Evolutionary conservation across 2,329 filamentous ascomycete genomes (phyloP), one percentile per base, ranked within the genome.

Genomic region (Sarocladiaceae sp.): DNA sequence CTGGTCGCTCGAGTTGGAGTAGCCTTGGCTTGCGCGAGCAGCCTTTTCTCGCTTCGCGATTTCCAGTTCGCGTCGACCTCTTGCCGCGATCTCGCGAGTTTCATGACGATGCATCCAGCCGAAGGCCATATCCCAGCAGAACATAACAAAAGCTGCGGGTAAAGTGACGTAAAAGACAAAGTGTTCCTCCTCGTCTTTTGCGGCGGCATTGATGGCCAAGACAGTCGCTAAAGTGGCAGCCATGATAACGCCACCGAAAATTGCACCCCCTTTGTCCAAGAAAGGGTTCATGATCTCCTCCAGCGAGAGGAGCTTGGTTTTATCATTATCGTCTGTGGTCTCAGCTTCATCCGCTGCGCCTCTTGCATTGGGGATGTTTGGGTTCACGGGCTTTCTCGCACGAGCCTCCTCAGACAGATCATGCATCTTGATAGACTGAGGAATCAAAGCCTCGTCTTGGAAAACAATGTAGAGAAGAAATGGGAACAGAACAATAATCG

Each of bases 211-310:
- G 25, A 89, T 62, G 0, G 76, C 80, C 2, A 90, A 69, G 0
- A 90, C 71, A 0, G 84, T 83, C 53, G 88, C 70, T 23, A 90
- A 74, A 0, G 86, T 87, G 0, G 73, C 74, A 2, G 83, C 76
- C 84, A 90, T 89, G 52, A 90, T 72, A 4, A 81, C 56, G 0
- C 76, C 81, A 1, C 85, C 86, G 52, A 88, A 84, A 0, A 72
- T 70, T 0, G 87, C 87, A 8, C 86, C 81, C 2, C 72, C 69
- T 56, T 82, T 86, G 61, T 90, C 86, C 0, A 90, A 65, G 53
- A 86, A 90, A 0, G 87, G 87, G 56, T 90, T 88, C 78, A 90
- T 80, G 59, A 90, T 87, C 60, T 90, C 86, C 56, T 87, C 84
- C 0, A 90, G 75, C 0, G 83, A 83, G 0, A 86, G 67, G 11